Evolutionary conservation across 1,139 yeast genomes (phyloP).

Genomic region (Geotrichum restrictum): DNA sequence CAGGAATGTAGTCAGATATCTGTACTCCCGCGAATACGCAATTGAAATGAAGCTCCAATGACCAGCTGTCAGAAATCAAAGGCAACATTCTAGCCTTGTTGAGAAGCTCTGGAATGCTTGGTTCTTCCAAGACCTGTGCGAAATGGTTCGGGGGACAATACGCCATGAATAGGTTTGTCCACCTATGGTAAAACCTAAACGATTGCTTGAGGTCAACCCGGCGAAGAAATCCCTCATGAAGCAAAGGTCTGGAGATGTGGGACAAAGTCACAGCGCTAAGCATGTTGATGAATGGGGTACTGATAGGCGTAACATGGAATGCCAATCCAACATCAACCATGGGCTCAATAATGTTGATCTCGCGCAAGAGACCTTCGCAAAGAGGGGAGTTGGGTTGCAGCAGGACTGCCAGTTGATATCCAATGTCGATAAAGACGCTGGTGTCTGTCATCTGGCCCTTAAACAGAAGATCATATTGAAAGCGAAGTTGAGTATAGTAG

Average conservation of each 20-base stretch:
- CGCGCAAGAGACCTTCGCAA: slow-evolving; percentile 9
- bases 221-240: slow-evolving; percentile 6
- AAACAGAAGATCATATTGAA: neutral
- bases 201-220: neutral
- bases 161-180: slow-evolving; percentile 9
- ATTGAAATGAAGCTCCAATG: slow-evolving; percentile 5
- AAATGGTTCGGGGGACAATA: slow-evolving; percentile 3
- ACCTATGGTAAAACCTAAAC: slow-evolving; percentile 6
- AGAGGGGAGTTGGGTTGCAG: slow-evolving; percentile 6
- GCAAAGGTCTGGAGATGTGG: slow-evolving; percentile 5
- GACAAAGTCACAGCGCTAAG: slow-evolving; percentile 12
- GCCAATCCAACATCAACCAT: slow-evolving; percentile 6
- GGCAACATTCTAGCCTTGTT: slow-evolving; percentile 6
- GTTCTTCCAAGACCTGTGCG: slow-evolving; percentile 9
- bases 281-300: slow-evolving; percentile 4
- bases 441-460: slow-evolving; percentile 6
- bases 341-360: slow-evolving; percentile 3
- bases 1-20: slow-evolving; percentile 11
- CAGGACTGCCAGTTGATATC: slow-evolving; percentile 9
- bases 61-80: slow-evolving; percentile 6
- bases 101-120: slow-evolving; percentile 9
- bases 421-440: slow-evolving; percentile 1
- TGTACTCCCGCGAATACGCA: slow-evolving; percentile 7
- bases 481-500: neutral
- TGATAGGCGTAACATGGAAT: neutral